Percentiles rank a stretch among this genome's conserved stretches.
phyloP scores from a whole-genome alignment of 768 basidiomycete species.

The Amanita subjunquillea region DNA sequence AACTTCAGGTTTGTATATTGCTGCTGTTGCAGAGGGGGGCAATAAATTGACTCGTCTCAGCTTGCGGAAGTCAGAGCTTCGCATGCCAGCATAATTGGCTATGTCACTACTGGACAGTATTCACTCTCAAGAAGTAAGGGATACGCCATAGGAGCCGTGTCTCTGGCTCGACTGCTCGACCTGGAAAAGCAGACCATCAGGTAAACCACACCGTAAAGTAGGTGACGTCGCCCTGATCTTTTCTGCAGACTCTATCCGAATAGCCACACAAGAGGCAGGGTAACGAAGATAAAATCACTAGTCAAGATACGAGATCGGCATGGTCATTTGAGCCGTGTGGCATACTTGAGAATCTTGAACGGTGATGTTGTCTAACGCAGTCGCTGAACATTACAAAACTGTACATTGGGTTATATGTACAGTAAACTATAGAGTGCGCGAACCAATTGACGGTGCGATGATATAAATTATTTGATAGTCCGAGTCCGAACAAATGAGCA shows the following conservation, averaged over 20 bases:
- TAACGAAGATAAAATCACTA: slow-evolving; percentile 21
- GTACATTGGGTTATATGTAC: slow-evolving; percentile 4
- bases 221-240: background rate
- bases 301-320: slow-evolving; percentile 61
- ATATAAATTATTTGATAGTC: slow-evolving; percentile 6
- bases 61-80: slow-evolving; percentile 32
- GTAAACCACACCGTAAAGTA: slow-evolving; percentile 13
- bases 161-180: slow-evolving; percentile 41
- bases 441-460: slow-evolving; percentile 4
- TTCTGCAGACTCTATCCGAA: slow-evolving; percentile 16
- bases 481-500: slow-evolving; percentile 8
- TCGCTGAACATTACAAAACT: slow-evolving; percentile 1
- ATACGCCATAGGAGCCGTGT: slow-evolving; percentile 65
- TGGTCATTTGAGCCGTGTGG: slow-evolving; percentile 42
- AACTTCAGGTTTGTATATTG: slow-evolving; percentile 13
- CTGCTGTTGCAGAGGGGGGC: background rate
- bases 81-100: slow-evolving; percentile 54
- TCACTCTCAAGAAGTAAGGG: slow-evolving; percentile 75
- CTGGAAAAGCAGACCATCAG: slow-evolving; percentile 37
- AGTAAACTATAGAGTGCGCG: background rate
- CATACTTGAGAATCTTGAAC: slow-evolving; percentile 26
- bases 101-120: slow-evolving; percentile 75
- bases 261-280: slow-evolving; percentile 11
- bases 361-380: slow-evolving; percentile 1
- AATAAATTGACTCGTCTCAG: slow-evolving; percentile 19